Evolutionary conservation across 108 stramenopile genomes (phyloP), one percentile per base, ranked within the genome.

Genomic region (Hondaea fermentalgiana): DNA sequence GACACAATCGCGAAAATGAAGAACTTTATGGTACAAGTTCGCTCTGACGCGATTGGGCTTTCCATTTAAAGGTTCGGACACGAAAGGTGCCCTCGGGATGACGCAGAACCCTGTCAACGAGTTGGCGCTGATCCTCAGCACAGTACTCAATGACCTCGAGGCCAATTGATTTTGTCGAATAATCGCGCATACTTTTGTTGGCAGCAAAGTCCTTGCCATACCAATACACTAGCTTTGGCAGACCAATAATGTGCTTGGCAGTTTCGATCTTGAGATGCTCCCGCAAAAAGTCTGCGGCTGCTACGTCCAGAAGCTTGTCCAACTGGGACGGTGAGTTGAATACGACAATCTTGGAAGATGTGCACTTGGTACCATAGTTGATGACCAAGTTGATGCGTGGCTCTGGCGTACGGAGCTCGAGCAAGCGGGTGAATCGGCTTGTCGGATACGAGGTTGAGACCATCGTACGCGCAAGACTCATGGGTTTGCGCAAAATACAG

Each of bases 191-290:
- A 17, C 25, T 69, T 16, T 8, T 17, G 1, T 17, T 8, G 10
- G 64, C 64, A 42, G 64, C 64, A 83, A 83, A 83, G 76, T 83
- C 76, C 28, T 53, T 47, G 51, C 49, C 76, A 23, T 83, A 83
- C 76, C 76, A 83, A 35, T 83, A 83, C 44, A 47, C 10, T 6
- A 83, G 12, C 23, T 83, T 83, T 8, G 76, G 76, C 14, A 83
- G 19, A 16, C 49, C 45, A 17, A 83, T 53, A 83, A 83, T 53
- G n/a, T 25, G 25, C 28, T 83, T 83, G 49, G 4, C 45, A 53
- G 51, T 16, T 17, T 83, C 76, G 23, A 83, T 23, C 28, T 83
- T 83, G 23, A 83, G 45, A 6, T 53, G 51, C 25, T 83, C 51
- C 19, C 51, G 45, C n/a, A 83, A 45, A 83, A 83, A 83, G 51